Evolutionary conservation across 2,329 filamentous ascomycete genomes (phyloP), one percentile per base, ranked within the genome.

Genomic region (Tolypocladium sp.): DNA sequence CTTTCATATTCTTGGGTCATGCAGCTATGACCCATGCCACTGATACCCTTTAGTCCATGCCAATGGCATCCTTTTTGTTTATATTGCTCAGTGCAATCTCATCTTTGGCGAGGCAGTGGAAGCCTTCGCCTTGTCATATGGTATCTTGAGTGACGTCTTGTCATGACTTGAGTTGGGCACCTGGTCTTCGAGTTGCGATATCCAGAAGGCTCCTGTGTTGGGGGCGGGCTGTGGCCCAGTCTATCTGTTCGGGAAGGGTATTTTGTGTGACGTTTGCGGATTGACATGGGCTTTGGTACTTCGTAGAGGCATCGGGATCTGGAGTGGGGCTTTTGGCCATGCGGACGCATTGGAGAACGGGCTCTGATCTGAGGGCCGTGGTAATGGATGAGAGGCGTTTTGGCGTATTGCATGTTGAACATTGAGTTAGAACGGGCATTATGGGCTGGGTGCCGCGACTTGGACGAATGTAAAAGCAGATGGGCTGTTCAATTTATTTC

Each of bases 1-100:
- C 20, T 15, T 38, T 44, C 15, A 17, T 40, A 9, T 46, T 25
- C 20, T 12, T 38, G 10, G 30, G 20, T 27, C 53, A 30, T 55
- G 41, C 56, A 42, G 52, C 42, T 37, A 51, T 33, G 55, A 51
- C 41, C 42, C 33, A 22, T 53, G 57, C 46, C 42, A 46, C 53
- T 60, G 59, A 63, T 64, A 64, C 62, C 59, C 62, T 52, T 58
- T 58, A 54, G 42, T 53, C n/a, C 55, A 54, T 52, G 15, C n/a
- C 40, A 22, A 51, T 52, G 44, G 41, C 35, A n/a, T 17, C 35
- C n/a, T 38, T 51, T 46, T n/a, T 27, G 38, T 42, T 42, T 42
- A 40, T 27, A 37, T 38, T 40, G 7, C n/a, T 52, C 30, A 10
- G 27, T 6, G 20, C 12, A 4, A 33, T 9, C 17, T 17, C 49